These are phyloP conservation scores for Plasmodium relictum DNA, from an alignment of 169 alveolate species.

Conservation along the genomic window DNA sequence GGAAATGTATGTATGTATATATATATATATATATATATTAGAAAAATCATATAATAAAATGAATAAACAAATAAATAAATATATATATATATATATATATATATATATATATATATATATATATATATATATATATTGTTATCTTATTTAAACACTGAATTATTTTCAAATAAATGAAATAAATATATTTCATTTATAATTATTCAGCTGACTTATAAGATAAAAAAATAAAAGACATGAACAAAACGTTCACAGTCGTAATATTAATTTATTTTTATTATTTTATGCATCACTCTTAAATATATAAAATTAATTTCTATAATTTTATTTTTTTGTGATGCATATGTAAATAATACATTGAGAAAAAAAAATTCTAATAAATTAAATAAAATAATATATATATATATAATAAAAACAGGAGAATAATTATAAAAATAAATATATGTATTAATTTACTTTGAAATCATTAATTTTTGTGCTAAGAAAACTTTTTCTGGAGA, in stretches of 20 bases:
- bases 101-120: neutral
- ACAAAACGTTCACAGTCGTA: slow-evolving; percentile 55
- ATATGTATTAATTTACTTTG: slow-evolving; percentile 82
- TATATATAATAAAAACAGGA: neutral
- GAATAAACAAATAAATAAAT: neutral
- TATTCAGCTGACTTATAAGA: slow-evolving; percentile 73
- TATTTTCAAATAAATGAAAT: slow-evolving; percentile 43
- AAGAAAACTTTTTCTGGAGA: slow-evolving; percentile 97
- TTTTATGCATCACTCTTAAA: slow-evolving; percentile 58
- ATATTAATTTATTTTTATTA: slow-evolving; percentile 25
- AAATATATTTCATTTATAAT: slow-evolving; percentile 25
- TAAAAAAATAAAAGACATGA: slow-evolving; percentile 41
- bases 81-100: neutral
- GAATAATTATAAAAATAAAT: slow-evolving; percentile 1
- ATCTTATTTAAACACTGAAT: slow-evolving; percentile 71
- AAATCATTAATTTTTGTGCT: slow-evolving; percentile 97
- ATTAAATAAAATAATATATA: neutral
- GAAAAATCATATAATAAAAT: neutral
- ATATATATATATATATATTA: neutral
- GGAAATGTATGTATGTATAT: neutral
- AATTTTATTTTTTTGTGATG: slow-evolving; percentile 28
- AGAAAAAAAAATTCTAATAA: neutral
- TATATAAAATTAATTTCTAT: slow-evolving; percentile 30
- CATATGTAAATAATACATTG: slow-evolving; percentile 1
- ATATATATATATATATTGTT: slow-evolving; percentile 6